These are phyloP conservation scores for Calonectria pteridis DNA, from an alignment of 2,329 filamentous ascomycete species.

Conservation along the genomic window DNA sequence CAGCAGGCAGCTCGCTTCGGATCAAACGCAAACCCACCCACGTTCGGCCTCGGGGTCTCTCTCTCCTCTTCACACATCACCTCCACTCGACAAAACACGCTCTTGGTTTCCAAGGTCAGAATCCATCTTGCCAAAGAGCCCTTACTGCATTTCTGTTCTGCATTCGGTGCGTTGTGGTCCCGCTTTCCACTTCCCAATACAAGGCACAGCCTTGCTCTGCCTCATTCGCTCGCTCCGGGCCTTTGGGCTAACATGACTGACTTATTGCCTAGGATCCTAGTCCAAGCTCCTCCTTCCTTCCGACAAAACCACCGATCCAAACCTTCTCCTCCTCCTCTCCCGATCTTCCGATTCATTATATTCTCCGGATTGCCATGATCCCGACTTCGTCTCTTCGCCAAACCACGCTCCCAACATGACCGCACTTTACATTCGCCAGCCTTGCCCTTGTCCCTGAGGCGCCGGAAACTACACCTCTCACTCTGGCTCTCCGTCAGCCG, in stretches of 20 bases:
- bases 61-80: slow-evolving; percentile 20
- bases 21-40: slow-evolving; percentile 18
- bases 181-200: neutral
- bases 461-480: slow-evolving; percentile 1
- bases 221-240: neutral
- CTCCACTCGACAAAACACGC: slow-evolving; percentile 12
- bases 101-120: neutral
- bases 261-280: slow-evolving; percentile 24
- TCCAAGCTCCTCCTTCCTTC: slow-evolving; percentile 24
- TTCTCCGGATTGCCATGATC: neutral
- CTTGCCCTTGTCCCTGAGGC: slow-evolving; percentile 1
- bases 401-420: neutral
- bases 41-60: slow-evolving; percentile 11
- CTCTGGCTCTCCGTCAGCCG: slow-evolving; percentile 13
- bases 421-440: neutral
- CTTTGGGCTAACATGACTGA: slow-evolving; percentile 22
- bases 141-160: neutral
- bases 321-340: neutral
- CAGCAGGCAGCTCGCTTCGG: slow-evolving; percentile 19
- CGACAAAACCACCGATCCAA: slow-evolving; percentile 17
- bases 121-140: neutral
- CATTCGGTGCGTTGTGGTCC: neutral
- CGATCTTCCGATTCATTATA: neutral
- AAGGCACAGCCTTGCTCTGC: slow-evolving; percentile 17
- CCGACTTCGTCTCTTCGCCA: neutral